Conservation (phyloP, 805 yeast genomes). For the Kuraishia borneana region DNA sequence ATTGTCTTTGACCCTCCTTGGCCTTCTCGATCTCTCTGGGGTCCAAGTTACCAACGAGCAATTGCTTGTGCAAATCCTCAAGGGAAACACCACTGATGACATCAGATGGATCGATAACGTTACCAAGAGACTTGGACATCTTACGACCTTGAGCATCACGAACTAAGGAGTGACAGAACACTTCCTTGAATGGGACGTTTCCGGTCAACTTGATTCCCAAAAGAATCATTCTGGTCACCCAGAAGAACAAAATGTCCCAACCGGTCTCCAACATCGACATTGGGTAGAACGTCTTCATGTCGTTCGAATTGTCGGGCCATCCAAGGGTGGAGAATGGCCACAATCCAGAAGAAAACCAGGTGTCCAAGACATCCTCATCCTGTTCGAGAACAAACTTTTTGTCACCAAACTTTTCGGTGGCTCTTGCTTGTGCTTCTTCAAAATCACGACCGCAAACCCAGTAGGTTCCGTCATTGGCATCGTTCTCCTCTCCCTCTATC, state of each 20-base stretch:
- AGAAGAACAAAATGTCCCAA: conserved; percentile 98
- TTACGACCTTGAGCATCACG: conserved; percentile 99
- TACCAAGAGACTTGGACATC: conserved; percentile 97
- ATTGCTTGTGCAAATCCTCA: conserved; percentile 67
- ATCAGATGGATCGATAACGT: conserved; percentile 92
- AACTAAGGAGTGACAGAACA: conserved; percentile 95
- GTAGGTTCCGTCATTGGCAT: conserved; percentile 48
- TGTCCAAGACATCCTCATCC: conserved; percentile 96
- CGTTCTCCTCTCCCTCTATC: conserved; percentile 65
- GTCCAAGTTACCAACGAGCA: conserved; percentile 75
- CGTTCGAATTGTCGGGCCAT: conserved; percentile 77
- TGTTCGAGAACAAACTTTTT: conserved; percentile 69
- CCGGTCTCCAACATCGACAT: conserved; percentile 96
- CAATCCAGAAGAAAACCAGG: conserved; percentile 97
- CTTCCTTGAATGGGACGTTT: conserved; percentile 86
- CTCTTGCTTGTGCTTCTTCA: conserved; percentile 81
- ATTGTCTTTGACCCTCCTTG: conserved; percentile 71
- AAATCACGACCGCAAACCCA: conserved; percentile 87
- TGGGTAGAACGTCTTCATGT: conserved; percentile 73
- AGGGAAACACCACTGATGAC: conserved; percentile 84
- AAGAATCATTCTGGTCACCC: conserved; percentile 96
- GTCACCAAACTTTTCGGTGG: conserved; percentile 60
- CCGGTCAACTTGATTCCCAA: conserved; percentile 87
- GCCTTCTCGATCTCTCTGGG: conserved; percentile 84
- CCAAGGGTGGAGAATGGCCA: conserved; percentile 98